Base-by-base conservation (phyloP, 176 grass and related monocot species). In the Triticum dicoccoides region DNA sequence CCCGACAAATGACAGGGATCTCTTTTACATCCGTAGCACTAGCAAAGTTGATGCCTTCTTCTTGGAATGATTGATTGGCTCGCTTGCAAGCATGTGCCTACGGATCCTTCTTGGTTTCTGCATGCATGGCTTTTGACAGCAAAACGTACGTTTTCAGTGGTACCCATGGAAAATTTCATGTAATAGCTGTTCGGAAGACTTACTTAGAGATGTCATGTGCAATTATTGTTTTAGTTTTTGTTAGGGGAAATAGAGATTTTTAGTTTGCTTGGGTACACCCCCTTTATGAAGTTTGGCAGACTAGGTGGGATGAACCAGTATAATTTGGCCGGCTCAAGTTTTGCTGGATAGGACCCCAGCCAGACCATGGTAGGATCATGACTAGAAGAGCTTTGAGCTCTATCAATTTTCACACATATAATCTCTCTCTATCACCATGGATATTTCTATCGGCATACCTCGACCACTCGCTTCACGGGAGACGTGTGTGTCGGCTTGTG, bases 1-100 rank as follows among this genome's bases (percentile, higher is more conserved):
- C 45, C 34, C 9, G 61, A 84, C 68, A 84, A 80, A 56, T 77
- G 47, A 33, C 47, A 3, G 67, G 65, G 75, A 80, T 68, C 25
- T 21, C 54, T 42, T 34, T 39, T 71, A 49, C 54, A 18, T 61
- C 61, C 80, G 21, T 24, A 82, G 30, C 20, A 33, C 65, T 37
- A 56, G 80, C 33, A 5, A 69, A 56, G n/a, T 63, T 24, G 63
- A 10, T 17, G 9, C 65, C 23, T 82, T 56, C 45, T 56, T 69
- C 29, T 35, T 69, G 6, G 21, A 82, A 69, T 82, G 80, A 69
- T 69, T 69, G 11, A 37, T 69, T 54, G 11, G 3, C 29, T 54
- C 41, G 29, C 25, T 32, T 68, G 65, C 80, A 54, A 52, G 10
- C 80, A 69, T 82, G 80, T 56, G 80, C 44, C 34, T 82, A 52